phyloP scores from a whole-genome alignment of 352 stramenopile species.

The Elongisporangium undulatum region DNA sequence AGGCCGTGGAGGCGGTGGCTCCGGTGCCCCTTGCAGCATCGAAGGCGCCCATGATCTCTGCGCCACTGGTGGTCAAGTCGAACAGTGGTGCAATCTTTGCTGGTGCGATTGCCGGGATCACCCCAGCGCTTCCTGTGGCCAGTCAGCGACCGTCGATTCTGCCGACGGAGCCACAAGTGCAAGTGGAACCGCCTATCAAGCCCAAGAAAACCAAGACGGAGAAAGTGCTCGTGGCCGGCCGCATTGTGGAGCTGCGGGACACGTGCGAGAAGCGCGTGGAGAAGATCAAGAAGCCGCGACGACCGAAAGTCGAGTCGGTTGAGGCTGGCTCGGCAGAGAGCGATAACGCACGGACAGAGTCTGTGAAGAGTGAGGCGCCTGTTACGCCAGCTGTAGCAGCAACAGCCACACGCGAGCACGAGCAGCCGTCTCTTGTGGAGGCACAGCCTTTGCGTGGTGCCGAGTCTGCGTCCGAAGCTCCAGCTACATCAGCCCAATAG shows the following conservation, averaged over 20 bases:
- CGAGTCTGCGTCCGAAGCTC: neutral
- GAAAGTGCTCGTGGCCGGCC: conserved; percentile 37
- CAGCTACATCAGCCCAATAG: neutral
- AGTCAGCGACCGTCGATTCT: neutral
- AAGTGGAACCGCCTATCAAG: neutral
- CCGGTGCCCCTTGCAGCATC: too few species aligned
- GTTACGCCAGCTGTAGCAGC: too few species aligned
- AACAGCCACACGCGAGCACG: neutral
- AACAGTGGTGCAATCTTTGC: neutral
- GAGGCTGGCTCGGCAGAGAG: neutral
- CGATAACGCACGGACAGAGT: neutral
- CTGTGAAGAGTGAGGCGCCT: neutral
- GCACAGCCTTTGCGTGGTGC: neutral
- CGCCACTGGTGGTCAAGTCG: neutral
- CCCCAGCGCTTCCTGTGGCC: neutral
- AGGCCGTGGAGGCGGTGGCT: neutral
- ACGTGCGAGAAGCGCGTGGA: conserved; percentile 56
- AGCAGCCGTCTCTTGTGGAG: neutral
- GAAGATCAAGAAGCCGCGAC: conserved; percentile 49
- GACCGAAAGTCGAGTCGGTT: conserved; percentile 8
- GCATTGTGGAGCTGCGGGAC: conserved; percentile 42
- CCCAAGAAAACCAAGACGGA: conserved; percentile 39
- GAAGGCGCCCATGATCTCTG: neutral
- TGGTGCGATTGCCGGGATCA: neutral
- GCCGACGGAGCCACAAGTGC: neutral